Percentiles rank a stretch among this genome's conserved stretches.
Evolutionary conservation across 176 grass and related monocot genomes (phyloP).

Genomic region (Pontederia crassipes): DNA sequence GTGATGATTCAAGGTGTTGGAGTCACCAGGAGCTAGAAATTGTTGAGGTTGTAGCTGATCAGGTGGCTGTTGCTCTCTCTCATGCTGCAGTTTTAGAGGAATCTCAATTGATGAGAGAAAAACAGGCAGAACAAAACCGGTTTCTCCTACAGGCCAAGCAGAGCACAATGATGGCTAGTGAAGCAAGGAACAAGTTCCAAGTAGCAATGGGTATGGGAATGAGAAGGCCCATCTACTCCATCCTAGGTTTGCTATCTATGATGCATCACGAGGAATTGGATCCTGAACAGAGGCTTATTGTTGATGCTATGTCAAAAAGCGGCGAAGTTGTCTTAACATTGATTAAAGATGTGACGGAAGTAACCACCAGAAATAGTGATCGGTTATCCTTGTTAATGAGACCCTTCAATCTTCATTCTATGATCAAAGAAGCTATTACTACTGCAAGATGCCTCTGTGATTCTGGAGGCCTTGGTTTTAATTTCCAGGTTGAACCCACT

Average conservation of each 20-base stretch:
- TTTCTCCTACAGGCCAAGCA: slow-evolving; percentile 40
- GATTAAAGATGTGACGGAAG: slow-evolving; percentile 80
- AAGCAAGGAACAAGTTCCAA: slow-evolving; percentile 51
- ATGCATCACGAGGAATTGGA: slow-evolving; percentile 37
- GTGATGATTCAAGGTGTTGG: slow-evolving; percentile 30
- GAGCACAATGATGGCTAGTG: slow-evolving; percentile 42
- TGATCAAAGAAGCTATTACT: slow-evolving; percentile 70
- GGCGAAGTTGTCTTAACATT: slow-evolving; percentile 66
- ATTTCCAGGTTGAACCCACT: slow-evolving; percentile 47
- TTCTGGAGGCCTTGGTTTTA: slow-evolving; percentile 55
- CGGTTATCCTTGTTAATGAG: slow-evolving; percentile 58
- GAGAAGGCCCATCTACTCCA: slow-evolving; percentile 40
- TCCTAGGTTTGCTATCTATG: slow-evolving; percentile 38
- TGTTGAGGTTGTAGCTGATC: slow-evolving; percentile 72
- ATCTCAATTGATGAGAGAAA: slow-evolving; percentile 50
- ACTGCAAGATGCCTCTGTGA: slow-evolving; percentile 76
- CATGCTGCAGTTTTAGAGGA: slow-evolving; percentile 71
- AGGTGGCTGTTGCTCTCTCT: slow-evolving; percentile 71
- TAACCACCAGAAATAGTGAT: slow-evolving; percentile 46
- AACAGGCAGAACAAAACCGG: slow-evolving; percentile 57
- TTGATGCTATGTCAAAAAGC: slow-evolving; percentile 62
- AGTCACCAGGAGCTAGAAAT: slow-evolving; percentile 57
- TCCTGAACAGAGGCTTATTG: slow-evolving; percentile 52
- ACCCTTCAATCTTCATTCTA: slow-evolving; percentile 59
- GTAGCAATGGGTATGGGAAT: slow-evolving; percentile 50